phyloP scores from a whole-genome alignment of 192 early-diverging fungal species.

The Entomortierella parvispora region DNA sequence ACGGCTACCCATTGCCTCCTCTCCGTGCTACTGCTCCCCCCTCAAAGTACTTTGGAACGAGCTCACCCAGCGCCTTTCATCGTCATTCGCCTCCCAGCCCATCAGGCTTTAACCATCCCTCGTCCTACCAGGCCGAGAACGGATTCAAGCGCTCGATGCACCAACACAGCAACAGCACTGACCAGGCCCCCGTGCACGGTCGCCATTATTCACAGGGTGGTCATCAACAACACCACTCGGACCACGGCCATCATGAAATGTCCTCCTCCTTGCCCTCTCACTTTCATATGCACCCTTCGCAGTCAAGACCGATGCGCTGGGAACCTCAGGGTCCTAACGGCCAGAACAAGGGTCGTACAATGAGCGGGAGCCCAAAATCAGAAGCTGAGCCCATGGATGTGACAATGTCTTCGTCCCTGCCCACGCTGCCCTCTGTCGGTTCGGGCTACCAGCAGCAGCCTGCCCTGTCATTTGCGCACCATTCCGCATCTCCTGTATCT shows the following conservation, averaged over 20 bases:
- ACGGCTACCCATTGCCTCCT: slow-evolving; percentile 27
- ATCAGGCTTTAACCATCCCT: slow-evolving; percentile 10
- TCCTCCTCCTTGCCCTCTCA: slow-evolving; percentile 47
- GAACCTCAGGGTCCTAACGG: slow-evolving; percentile 28
- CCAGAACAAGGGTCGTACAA: slow-evolving; percentile 19
- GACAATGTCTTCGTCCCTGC: slow-evolving; percentile 36
- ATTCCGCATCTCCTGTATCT: neutral
- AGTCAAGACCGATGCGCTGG: slow-evolving; percentile 39
- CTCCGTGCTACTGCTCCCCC: slow-evolving; percentile 27
- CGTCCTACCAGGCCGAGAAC: slow-evolving; percentile 27
- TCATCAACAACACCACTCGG: slow-evolving; percentile 31
- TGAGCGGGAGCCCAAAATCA: slow-evolving; percentile 33
- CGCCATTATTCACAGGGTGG: slow-evolving; percentile 25
- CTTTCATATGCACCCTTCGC: slow-evolving; percentile 28
- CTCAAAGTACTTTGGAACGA: slow-evolving; percentile 46
- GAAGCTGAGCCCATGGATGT: slow-evolving; percentile 41
- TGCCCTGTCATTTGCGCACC: slow-evolving; percentile 22
- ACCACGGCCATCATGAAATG: slow-evolving; percentile 44
- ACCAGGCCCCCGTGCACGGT: slow-evolving; percentile 3
- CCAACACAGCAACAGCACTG: slow-evolving; percentile 37
- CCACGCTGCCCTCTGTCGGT: slow-evolving; percentile 13
- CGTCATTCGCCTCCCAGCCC: slow-evolving; percentile 18
- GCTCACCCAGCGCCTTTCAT: slow-evolving; percentile 37
- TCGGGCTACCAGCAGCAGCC: slow-evolving; percentile 1
- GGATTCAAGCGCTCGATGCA: slow-evolving; percentile 21